Base-by-base conservation (phyloP, 768 basidiomycete genomes). In the Tephrocybe sp. region DNA sequence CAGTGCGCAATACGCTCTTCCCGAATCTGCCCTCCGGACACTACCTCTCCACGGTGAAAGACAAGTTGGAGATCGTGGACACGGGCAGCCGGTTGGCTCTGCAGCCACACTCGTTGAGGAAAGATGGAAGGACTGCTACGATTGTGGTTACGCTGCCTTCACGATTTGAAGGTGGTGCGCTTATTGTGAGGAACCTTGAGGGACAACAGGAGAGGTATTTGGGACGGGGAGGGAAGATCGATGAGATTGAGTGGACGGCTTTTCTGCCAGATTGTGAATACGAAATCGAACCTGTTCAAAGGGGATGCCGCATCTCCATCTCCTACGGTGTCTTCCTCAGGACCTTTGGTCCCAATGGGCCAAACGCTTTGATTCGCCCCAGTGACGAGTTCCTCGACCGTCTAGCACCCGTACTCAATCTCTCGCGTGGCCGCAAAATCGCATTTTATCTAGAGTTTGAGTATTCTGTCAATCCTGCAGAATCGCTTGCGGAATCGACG, bases 231-330 rank as follows among this genome's bases (percentile, higher is more conserved):
- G 80, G 85, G 30, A 83, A 84, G 59, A 69, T 71, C 26, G 84
- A 78, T 5, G 79, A 86, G 55, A 74, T 91, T 51, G 88, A 92
- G 52, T 92, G 89, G 89, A 76, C 82, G 0, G 89, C 87, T 16
- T 86, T 87, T 69, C 70, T 83, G 42, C 74, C 80, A 4, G 87
- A 89, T 54, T 89, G 87, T 66, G 83, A 89, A 16, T 82, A 84
- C 56, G 86, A 88, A 61, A 76, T 89, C 48, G 86, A 90, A 62
- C 69, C 76, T 1, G 81, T 92, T 44, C 77, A 81, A 56, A 79
- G 80, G 53, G 90, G 89, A 9, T 86, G 83, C 57, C 73, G 84
- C 42, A 69, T 91, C 57, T 78, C 79, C 28, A 72, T 91, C 47
- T 80, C 86, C 28, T 92, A 89, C 60, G 85, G 78, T 4, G 78